Percentiles rank a stretch among this genome's conserved stretches.
phyloP scores from a whole-genome alignment of 257 asterid species.

The Solanum chmielewskii region DNA sequence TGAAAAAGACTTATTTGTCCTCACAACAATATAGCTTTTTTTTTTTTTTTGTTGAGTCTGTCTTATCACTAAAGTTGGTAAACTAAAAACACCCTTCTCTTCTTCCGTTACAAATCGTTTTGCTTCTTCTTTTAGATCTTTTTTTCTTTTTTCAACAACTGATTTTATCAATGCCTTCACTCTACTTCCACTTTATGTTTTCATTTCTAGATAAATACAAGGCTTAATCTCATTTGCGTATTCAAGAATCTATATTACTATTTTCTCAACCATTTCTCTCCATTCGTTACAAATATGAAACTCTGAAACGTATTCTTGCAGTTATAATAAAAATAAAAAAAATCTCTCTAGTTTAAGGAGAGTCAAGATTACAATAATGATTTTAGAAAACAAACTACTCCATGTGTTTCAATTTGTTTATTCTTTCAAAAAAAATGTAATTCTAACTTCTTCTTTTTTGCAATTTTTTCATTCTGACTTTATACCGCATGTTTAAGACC shows the following conservation, averaged over 20 bases:
- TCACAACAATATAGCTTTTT: background rate
- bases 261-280: background rate
- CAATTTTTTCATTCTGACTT: background rate
- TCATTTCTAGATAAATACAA: background rate
- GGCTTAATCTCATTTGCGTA: background rate
- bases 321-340: background rate
- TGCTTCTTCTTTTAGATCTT: constrained; percentile 11
- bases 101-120: constrained; percentile 32
- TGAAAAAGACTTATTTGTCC: constrained; percentile 4
- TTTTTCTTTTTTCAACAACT: background rate
- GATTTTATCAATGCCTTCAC: background rate
- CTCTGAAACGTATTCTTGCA: background rate
- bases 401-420: background rate
- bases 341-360: background rate
- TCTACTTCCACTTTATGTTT: background rate
- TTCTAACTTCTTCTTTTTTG: background rate
- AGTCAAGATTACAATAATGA: background rate
- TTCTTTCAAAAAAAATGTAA: background rate
- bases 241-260: background rate
- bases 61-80: constrained; percentile 52
- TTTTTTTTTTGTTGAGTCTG: constrained; percentile 9
- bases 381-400: background rate
- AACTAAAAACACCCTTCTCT: constrained; percentile 25
- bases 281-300: background rate
- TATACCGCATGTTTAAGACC: background rate